Evolutionary conservation across 2,329 filamentous ascomycete species (phyloP), one percentile per base, ranked within the genome.

Genomic region (Penicillium sp.): DNA sequence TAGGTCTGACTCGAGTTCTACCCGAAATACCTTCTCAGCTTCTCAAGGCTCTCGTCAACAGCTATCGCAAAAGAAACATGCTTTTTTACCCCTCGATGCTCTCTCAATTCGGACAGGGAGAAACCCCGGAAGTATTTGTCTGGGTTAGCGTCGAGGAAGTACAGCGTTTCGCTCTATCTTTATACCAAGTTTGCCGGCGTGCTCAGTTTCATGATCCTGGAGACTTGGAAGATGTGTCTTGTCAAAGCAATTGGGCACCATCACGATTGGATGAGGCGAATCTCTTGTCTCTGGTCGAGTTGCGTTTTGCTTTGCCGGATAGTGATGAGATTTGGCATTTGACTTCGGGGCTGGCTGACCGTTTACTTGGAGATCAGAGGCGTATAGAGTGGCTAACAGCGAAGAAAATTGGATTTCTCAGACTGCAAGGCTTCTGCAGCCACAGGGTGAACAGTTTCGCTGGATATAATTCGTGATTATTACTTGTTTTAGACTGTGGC

Each of bases 61-160:
- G 61, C 42, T 73, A 70, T 50, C 67, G 61, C 7, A 53, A 53
- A 10, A 58, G 67, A 28, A 58, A 66, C 19, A 55, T 73, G 22
- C 70, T 74, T 17, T 67, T 57, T 38, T 73, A 72, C 54, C 71
- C 72, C 1, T 54, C 63, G 0, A 74, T 73, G 55, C 56, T 70
- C 3, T 56, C 57, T 2, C 67, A 68, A 9, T 67, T 66, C 30
- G 49, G 58, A 9, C 24, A 49, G 4, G 59, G 65, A 19, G 64
- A 65, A 33, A 28, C 33, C 7, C 63, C 63, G 7, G 57, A 65
- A 1, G 61, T 67, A 12, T 70, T 64, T 22, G 62, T 68, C 28
- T 71, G 69, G 68, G 51, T 66, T 4, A 59, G 66, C 1, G 61
- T 72, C 1, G 70, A 73, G 45, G 72, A 73, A 38, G 57, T 69